Evolutionary conservation across 1,284 basidiomycete genomes (phyloP).

Genomic region (Cystobasidiaceae sp.): DNA sequence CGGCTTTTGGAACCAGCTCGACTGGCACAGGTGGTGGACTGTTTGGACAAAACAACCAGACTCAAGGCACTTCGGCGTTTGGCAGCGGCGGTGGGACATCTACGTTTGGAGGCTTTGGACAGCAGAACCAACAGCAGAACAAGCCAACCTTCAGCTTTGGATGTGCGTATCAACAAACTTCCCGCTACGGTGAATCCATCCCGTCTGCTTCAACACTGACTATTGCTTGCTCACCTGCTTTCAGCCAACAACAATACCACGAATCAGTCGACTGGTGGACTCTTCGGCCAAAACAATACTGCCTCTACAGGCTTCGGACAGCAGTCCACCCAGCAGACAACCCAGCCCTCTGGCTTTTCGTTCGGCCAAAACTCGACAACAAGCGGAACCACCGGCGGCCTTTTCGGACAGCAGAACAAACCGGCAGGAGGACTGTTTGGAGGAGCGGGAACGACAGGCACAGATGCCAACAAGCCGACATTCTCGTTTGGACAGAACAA

Average conservation of each 20-base stretch:
- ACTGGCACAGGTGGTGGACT: conserved; percentile 15
- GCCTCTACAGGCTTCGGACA: conserved; percentile 36
- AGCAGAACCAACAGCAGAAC: background rate
- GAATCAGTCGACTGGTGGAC: conserved; percentile 35
- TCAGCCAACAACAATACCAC: conserved; percentile 20
- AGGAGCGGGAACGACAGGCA: conserved; percentile 10
- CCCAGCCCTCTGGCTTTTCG: background rate
- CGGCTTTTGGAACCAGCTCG: conserved; percentile 26
- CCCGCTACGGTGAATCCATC: too few relatives aligned
- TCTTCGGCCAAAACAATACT: conserved; percentile 45
- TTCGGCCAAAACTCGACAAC: conserved; percentile 25
- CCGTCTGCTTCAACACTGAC: background rate
- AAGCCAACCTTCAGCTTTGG: conserved; percentile 26
- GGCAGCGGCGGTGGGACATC: conserved; percentile 34
- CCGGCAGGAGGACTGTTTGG: conserved; percentile 39
- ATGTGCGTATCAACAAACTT: conserved; percentile 35
- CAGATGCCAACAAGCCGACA: conserved; percentile 27
- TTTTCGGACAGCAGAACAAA: conserved; percentile 30
- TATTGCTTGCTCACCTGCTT: background rate
- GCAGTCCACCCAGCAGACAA: background rate
- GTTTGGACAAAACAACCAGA: conserved; percentile 32
- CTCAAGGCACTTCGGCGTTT: conserved; percentile 36
- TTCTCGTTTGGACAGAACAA: too few relatives aligned
- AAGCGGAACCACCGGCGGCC: conserved; percentile 31
- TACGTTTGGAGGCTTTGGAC: conserved; percentile 35